These are phyloP conservation scores for Asclepias syriaca DNA, from an alignment of 257 asterid genomes.

Conservation along the genomic window DNA sequence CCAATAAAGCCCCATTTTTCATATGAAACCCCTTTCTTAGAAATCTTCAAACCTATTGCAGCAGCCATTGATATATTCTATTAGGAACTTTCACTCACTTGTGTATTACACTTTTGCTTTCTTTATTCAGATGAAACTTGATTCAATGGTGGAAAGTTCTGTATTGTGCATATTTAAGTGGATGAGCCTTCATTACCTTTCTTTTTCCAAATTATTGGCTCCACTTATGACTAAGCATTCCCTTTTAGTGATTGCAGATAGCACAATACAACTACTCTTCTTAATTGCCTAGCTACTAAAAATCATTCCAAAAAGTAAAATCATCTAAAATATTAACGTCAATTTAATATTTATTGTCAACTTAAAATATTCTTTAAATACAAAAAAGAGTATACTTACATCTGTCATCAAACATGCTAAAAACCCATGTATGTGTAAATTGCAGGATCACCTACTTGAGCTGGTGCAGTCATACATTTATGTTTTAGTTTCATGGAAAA, in stretches of 20 bases:
- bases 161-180: not conserved
- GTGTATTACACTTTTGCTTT: not conserved
- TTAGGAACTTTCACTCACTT: not conserved
- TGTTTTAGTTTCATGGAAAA: not conserved
- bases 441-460: not conserved
- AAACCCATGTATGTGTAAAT: not conserved
- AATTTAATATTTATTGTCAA: too few species aligned
- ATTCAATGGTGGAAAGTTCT: not conserved
- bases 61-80: slow-evolving; percentile 2
- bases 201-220: not conserved
- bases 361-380: too few species aligned
- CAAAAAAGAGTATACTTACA: too few species aligned
- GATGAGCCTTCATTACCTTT: not conserved
- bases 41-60: slow-evolving; percentile 6
- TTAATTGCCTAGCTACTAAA: slow-evolving; percentile 11
- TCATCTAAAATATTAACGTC: too few species aligned
- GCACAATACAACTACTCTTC: slow-evolving; percentile 16
- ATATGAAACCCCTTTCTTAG: slow-evolving; percentile 5
- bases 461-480: not conserved
- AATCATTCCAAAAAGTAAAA: not conserved
- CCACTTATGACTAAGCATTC: not conserved
- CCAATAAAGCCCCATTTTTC: slow-evolving; percentile 1
- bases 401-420: too few species aligned
- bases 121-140: not conserved
- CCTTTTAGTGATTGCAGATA: slow-evolving; percentile 6